These are phyloP conservation scores for Hibiscus tridactylites DNA, from an alignment of 345 rosid species.

Conservation along the genomic window DNA sequence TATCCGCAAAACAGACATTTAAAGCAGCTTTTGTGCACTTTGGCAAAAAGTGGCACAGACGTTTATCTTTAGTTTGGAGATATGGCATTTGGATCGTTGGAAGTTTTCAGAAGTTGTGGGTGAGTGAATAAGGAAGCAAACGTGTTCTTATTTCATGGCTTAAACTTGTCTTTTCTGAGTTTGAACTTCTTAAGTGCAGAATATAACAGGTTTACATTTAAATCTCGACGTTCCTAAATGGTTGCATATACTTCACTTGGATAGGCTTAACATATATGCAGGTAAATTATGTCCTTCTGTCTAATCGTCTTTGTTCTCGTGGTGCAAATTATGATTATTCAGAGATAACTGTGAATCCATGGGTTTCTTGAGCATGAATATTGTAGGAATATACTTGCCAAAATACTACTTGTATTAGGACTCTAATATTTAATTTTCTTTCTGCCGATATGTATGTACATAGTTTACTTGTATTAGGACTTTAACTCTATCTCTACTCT, in stretches of 20 bases:
- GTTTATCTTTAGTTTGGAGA: slow-evolving; percentile 58
- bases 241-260: slow-evolving; percentile 62
- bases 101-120: slow-evolving; percentile 64
- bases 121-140: slow-evolving; percentile 32
- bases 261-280: slow-evolving; percentile 59
- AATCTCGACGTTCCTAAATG: slow-evolving; percentile 75
- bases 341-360: background rate
- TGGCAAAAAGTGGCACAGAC: slow-evolving; percentile 64
- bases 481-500: no score
- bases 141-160: slow-evolving; percentile 10
- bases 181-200: slow-evolving; percentile 51
- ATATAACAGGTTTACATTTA: slow-evolving; percentile 54
- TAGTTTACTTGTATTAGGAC: no score
- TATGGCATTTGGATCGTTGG: slow-evolving; percentile 36
- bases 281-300: slow-evolving; percentile 37
- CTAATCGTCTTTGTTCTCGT: background rate
- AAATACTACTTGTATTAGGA: no score
- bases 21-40: slow-evolving; percentile 60
- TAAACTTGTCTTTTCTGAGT: slow-evolving; percentile 16
- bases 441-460: no score
- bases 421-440: no score
- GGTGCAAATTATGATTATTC: background rate
- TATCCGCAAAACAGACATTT: slow-evolving; percentile 68
- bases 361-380: background rate
- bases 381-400: no score